Evolutionary conservation across 805 yeast species (phyloP).

Genomic region (Hanseniaspora mollemarum): DNA sequence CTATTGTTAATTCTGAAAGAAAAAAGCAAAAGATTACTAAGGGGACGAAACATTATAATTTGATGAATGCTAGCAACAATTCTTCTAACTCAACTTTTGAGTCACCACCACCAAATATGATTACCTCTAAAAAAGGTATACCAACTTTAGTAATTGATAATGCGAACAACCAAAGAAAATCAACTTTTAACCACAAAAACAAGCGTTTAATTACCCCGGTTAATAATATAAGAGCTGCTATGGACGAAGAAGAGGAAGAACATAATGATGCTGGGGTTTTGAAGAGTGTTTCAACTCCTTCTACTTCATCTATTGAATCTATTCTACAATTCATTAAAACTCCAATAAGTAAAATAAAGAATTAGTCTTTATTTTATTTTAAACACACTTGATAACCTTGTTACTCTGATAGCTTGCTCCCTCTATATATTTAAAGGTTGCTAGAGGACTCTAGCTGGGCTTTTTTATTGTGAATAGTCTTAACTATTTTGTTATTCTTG

Average conservation of each 20-base stretch:
- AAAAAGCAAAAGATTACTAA: constrained; percentile 25
- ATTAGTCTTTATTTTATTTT: neutral
- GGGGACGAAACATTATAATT: neutral
- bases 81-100: constrained; percentile 14
- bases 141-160: neutral
- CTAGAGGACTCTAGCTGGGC: no score
- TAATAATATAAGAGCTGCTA: neutral
- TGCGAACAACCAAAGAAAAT: constrained; percentile 7
- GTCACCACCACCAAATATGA: neutral
- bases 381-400: no score
- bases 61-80: neutral
- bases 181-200: constrained; percentile 4
- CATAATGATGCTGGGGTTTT: neutral
- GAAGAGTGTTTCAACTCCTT: neutral
- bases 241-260: neutral
- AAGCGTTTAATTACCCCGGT: constrained; percentile 1
- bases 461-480: no score
- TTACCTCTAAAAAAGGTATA: neutral
- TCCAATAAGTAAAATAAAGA: neutral
- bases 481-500: no score
- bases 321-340: neutral
- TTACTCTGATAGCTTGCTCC: no score
- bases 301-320: neutral
- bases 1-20: constrained; percentile 26
- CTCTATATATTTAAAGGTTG: no score